A percentile compares a stretch with the other conserved stretches of the same genome.
These are phyloP conservation scores for Onygena corvina DNA, from an alignment of 2,329 filamentous ascomycete genomes.

Conservation along the genomic window DNA sequence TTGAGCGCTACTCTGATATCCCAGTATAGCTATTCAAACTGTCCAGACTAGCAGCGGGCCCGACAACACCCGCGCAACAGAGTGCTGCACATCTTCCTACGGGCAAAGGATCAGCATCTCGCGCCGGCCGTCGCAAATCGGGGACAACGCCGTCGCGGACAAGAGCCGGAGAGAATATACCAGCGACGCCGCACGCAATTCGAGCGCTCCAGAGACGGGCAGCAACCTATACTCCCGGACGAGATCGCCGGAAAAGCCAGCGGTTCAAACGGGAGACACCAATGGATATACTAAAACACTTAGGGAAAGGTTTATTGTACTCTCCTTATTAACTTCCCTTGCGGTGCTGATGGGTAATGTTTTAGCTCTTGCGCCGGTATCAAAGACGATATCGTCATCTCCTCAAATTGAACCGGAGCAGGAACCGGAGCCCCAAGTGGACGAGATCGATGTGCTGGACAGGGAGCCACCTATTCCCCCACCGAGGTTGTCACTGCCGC, in stretches of 20 bases:
- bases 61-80: conserved; percentile 28
- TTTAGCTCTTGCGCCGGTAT: conserved; percentile 40
- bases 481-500: conserved; percentile 34
- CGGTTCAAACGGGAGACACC: conserved; percentile 43
- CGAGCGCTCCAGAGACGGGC: conserved; percentile 44
- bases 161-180: conserved; percentile 22
- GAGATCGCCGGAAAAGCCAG: conserved; percentile 40
- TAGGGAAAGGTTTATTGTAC: conserved; percentile 37
- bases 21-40: background rate
- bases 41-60: conserved; percentile 20
- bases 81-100: conserved; percentile 13
- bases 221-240: conserved; percentile 37
- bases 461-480: conserved; percentile 35
- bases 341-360: background rate
- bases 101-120: background rate
- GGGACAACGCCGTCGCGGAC: conserved; percentile 12
- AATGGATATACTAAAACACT: conserved; percentile 41
- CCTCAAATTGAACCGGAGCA: conserved; percentile 23
- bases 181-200: conserved; percentile 45
- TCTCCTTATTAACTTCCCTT: background rate
- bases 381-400: conserved; percentile 37
- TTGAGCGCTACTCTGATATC: background rate
- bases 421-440: conserved; percentile 18
- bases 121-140: background rate
- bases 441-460: conserved; percentile 38